Base-by-base conservation (phyloP, 2,329 filamentous ascomycete genomes). In the Clonostachys byssicola region DNA sequence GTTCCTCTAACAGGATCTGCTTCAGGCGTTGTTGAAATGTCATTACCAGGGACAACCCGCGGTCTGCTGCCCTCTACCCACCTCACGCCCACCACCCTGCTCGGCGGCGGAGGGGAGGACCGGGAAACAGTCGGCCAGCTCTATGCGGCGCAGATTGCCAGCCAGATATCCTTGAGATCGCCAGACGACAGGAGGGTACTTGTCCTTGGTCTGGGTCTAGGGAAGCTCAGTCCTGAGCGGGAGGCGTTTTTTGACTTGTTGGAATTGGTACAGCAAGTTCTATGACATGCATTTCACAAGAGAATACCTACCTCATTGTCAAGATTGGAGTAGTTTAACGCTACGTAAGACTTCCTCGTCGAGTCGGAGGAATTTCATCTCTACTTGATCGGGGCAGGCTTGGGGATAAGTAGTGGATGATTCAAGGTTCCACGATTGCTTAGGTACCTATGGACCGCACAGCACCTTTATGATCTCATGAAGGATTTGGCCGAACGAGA, bases 81-180 rank as follows among this genome's bases (percentile, higher is more conserved):
- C 56, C 76, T 97, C 40, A 95, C 89, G 1, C 89, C 94, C 2
- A 92, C 84, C 36, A 95, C 91, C 0, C 72, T 99, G 4, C 75
- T 99, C 1, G 94, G 94, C 3, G 91, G 87, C 10, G 90, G 92
- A 42, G 83, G 86, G 34, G 77, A 86, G 45, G 84, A 88, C 42
- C 80, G 91, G 40, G 91, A 96, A 60, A 89, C 87, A 1, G 66
- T 95, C 6, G 92, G 90, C 2, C 92, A 96, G 64, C 80, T 96
- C 2, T 86, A 95, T 59, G 92, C 92, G 4, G 89, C 89, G 40
- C 92, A 96, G 59, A 86, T 97, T 54, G 94, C 87, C 6, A 95
- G 85, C 59, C 81, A 86, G 38, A 79, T 99, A 49, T 77, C 85
- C 16, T 81, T 86, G 50, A 84, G 84, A 52, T 77, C 88, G 45